A percentile compares a stretch with the other conserved stretches of the same genome.
phyloP scores from a whole-genome alignment of 176 grass and related monocot species.

The Guadua angustifolia region DNA sequence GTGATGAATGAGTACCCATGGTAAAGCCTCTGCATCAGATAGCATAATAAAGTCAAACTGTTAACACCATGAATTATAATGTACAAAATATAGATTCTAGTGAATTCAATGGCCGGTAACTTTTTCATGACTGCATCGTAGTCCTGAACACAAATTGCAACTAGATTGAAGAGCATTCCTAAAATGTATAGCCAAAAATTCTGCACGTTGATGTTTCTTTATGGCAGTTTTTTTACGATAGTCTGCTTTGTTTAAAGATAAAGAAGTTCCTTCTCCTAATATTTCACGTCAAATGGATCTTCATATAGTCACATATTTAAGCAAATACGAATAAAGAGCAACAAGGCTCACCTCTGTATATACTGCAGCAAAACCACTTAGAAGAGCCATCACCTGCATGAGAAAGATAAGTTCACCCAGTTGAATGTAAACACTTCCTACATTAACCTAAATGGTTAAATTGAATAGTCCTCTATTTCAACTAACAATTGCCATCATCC shows the following conservation, averaged over 20 bases:
- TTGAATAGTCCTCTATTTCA: background rate
- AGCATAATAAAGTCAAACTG: slow-evolving; percentile 26
- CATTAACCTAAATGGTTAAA: slow-evolving; percentile 9
- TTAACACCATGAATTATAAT: slow-evolving; percentile 4
- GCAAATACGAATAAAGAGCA: slow-evolving; percentile 10
- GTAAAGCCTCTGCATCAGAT: slow-evolving; percentile 70
- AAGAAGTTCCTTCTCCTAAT: background rate
- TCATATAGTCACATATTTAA: slow-evolving; percentile 13
- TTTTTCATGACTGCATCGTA: slow-evolving; percentile 72
- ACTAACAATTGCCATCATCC: slow-evolving; percentile 77
- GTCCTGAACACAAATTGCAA: slow-evolving; percentile 65
- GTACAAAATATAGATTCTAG: background rate
- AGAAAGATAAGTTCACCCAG: background rate
- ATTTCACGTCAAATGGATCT: background rate
- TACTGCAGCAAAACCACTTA: slow-evolving; percentile 44
- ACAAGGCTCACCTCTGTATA: slow-evolving; percentile 53
- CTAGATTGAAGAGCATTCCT: slow-evolving; percentile 75
- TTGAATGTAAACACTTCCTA: slow-evolving; percentile 14
- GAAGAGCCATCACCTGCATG: slow-evolving; percentile 69
- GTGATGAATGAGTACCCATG: slow-evolving; percentile 77
- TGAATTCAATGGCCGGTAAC: slow-evolving; percentile 44
- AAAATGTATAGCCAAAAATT: slow-evolving; percentile 86
- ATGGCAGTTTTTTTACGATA: slow-evolving; percentile 73
- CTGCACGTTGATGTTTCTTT: slow-evolving; percentile 81
- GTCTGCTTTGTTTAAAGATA: slow-evolving; percentile 47